A percentile compares a stretch with the other conserved stretches of the same genome.
Evolutionary conservation across 1,284 basidiomycete species (phyloP).

Genomic region (Pterulicium gracile): DNA sequence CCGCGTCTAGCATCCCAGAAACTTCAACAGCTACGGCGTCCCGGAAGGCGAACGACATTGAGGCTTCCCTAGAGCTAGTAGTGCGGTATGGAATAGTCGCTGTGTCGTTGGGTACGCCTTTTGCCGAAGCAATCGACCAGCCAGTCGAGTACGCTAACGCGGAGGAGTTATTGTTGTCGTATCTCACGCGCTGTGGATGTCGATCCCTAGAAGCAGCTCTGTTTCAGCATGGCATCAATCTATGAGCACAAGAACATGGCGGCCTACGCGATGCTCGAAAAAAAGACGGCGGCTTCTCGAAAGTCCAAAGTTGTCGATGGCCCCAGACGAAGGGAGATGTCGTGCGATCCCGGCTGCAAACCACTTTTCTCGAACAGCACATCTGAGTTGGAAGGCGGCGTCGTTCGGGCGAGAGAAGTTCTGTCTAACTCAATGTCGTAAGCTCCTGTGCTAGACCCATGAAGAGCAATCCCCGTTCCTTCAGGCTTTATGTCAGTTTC

Average conservation of each 20-base stretch:
- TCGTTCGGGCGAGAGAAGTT: constrained; percentile 5
- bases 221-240: too few relatives aligned
- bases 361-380: not conserved
- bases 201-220: constrained; percentile 12
- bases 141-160: constrained; percentile 16
- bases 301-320: not conserved
- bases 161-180: constrained; percentile 18
- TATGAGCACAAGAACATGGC: constrained; percentile 11
- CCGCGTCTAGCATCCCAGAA: constrained; percentile 17
- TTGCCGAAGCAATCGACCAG: constrained; percentile 14
- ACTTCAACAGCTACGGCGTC: constrained; percentile 18
- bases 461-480: constrained; percentile 21
- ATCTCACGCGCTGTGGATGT: constrained; percentile 11
- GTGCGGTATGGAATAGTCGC: constrained; percentile 18
- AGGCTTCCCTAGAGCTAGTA: constrained; percentile 14
- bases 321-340: not conserved
- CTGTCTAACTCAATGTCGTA: constrained; percentile 21
- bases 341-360: not conserved
- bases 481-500: not conserved
- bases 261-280: not conserved
- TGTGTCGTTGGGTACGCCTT: constrained; percentile 18
- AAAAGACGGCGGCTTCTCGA: not conserved
- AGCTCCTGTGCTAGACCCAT: constrained; percentile 17
- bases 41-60: constrained; percentile 17
- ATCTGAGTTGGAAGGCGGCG: constrained; percentile 3